phyloP scores from a whole-genome alignment of 2,329 filamentous ascomycete genomes.

The Knoxdaviesia capensis region DNA sequence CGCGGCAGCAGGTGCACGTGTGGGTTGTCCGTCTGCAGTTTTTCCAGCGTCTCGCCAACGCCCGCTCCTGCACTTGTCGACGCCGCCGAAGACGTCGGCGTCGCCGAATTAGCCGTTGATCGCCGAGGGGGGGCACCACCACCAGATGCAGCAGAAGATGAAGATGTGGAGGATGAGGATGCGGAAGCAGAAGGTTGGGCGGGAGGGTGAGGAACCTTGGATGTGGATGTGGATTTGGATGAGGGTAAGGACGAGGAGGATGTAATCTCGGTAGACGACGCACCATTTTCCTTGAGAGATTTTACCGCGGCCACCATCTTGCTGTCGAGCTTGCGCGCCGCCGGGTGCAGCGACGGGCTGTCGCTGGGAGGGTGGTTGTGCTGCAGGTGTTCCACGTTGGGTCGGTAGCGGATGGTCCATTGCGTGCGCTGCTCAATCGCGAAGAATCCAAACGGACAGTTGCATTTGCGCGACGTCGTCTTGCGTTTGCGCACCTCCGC shows the following conservation, averaged over 20 bases:
- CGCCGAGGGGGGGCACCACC: not conserved
- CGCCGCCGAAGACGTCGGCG: not conserved
- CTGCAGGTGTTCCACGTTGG: constrained; percentile 32
- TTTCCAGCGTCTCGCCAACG: constrained; percentile 45
- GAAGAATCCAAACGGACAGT: constrained; percentile 51
- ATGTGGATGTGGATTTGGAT: no score
- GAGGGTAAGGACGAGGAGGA: no score
- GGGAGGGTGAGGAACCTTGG: no score
- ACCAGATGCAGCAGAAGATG: no score
- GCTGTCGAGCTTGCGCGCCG: constrained; percentile 43
- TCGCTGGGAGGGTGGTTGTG: constrained; percentile 49
- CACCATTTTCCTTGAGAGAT: constrained; percentile 44
- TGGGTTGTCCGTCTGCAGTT: constrained; percentile 42
- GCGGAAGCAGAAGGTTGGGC: no score
- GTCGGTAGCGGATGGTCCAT: constrained; percentile 45
- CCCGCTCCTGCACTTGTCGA: constrained; percentile 29
- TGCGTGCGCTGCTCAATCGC: constrained; percentile 47
- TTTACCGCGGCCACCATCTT: constrained; percentile 50
- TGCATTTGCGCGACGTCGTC: constrained; percentile 48
- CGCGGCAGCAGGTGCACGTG: constrained; percentile 41
- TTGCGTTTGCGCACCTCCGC: constrained; percentile 44
- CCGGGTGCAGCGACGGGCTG: constrained; percentile 44
- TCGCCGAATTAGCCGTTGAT: not conserved
- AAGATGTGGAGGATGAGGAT: no score
- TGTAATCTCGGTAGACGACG: constrained; percentile 9